A percentile compares a stretch with the other conserved stretches of the same genome.
Conservation (phyloP, 305 asterid species). For the Caryopteris hybrid region DNA sequence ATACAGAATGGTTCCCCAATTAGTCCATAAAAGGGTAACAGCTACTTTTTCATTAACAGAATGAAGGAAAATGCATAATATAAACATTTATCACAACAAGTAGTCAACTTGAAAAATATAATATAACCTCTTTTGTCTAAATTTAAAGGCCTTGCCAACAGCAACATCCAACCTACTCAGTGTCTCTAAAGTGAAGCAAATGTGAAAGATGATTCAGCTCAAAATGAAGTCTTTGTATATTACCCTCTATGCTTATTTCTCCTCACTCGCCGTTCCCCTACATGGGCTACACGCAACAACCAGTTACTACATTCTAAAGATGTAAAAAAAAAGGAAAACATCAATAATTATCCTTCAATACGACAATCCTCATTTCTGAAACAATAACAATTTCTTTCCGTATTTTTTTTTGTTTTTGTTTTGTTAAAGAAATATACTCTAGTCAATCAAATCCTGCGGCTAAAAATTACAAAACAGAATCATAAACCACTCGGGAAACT, state of each 20-base stretch:
- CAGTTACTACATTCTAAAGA: no score
- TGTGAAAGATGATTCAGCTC: background rate
- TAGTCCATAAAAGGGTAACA: background rate
- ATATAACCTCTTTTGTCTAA: background rate
- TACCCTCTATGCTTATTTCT: no score
- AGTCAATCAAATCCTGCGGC: background rate
- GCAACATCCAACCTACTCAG: background rate
- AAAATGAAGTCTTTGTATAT: background rate
- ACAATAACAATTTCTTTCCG: background rate
- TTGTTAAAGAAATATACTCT: background rate
- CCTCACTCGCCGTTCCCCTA: no score
- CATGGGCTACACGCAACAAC: no score
- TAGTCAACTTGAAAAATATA: background rate
- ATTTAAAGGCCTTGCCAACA: background rate
- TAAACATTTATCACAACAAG: background rate
- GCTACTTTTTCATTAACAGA: background rate
- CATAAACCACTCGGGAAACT: background rate
- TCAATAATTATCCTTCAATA: background rate
- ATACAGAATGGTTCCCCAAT: background rate
- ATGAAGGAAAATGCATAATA: background rate
- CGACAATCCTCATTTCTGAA: background rate
- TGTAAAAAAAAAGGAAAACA: background rate
- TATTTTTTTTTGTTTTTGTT: no score
- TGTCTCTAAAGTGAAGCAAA: background rate
- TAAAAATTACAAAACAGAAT: background rate